phyloP scores from a whole-genome alignment of 768 basidiomycete genomes.

The Panaeolus papilionaceus region DNA sequence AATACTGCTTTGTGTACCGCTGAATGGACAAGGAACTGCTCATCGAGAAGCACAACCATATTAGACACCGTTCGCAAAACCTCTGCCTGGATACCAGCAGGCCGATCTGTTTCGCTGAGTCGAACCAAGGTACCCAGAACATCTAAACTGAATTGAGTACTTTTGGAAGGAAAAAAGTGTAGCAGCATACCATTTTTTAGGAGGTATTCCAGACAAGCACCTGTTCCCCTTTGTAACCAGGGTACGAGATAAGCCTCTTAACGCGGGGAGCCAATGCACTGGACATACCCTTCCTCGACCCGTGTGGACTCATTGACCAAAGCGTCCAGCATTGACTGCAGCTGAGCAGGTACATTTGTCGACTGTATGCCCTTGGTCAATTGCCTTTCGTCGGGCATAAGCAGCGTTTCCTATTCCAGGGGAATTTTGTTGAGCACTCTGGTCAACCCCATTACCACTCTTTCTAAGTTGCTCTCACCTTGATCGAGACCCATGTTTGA shows the following conservation, averaged over 20 bases:
- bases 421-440: slow-evolving; percentile 6
- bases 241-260: neutral
- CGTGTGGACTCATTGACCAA: slow-evolving; percentile 86
- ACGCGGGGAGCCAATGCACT: neutral
- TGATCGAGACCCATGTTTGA: slow-evolving; percentile 76
- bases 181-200: slow-evolving; percentile 76
- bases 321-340: slow-evolving; percentile 84
- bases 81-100: slow-evolving; percentile 90
- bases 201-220: slow-evolving; percentile 89
- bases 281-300: slow-evolving; percentile 84
- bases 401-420: slow-evolving; percentile 71
- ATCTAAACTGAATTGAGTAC: slow-evolving; percentile 51
- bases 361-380: slow-evolving; percentile 78
- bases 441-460: neutral
- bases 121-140: slow-evolving; percentile 84
- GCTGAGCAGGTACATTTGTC: slow-evolving; percentile 79
- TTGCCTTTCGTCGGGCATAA: slow-evolving; percentile 89
- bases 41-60: slow-evolving; percentile 90
- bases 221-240: slow-evolving; percentile 68
- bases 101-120: slow-evolving; percentile 85
- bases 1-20: slow-evolving; percentile 90
- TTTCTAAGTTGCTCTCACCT: slow-evolving; percentile 49
- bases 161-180: neutral
- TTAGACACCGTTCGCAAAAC: slow-evolving; percentile 88
- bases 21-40: slow-evolving; percentile 92